phyloP scores from a whole-genome alignment of 371 early-diverging fungal genomes.

The Syncephalastrum contaminatum region DNA sequence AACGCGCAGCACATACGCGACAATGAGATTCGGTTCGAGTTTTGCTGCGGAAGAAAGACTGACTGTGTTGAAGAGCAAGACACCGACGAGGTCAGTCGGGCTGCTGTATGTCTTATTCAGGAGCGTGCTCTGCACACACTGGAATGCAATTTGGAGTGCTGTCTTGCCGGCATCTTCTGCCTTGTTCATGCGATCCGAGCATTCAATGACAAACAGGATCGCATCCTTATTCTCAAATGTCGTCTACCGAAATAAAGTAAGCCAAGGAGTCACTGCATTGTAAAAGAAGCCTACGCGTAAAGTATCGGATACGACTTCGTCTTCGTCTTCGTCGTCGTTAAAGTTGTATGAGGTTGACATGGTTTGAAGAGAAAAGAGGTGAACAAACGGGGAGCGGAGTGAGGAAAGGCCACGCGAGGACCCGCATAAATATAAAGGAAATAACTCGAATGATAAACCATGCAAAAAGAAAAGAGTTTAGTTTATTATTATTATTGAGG shows the following conservation, averaged over 20 bases:
- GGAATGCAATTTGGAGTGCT: constrained; percentile 50
- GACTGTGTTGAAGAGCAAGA: constrained; percentile 69
- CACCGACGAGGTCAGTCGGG: constrained; percentile 59
- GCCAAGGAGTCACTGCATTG: not conserved
- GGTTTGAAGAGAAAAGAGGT: not conserved
- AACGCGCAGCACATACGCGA: not conserved
- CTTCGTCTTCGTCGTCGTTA: constrained; percentile 8
- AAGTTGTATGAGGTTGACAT: constrained; percentile 3
- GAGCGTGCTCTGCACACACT: constrained; percentile 46
- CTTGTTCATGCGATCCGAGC: constrained; percentile 55
- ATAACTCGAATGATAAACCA: too few relatives aligned
- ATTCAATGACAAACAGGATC: constrained; percentile 69
- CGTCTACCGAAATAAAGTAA: not conserved
- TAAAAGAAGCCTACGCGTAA: not conserved
- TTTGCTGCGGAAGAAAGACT: constrained; percentile 7
- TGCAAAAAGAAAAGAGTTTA: too few relatives aligned
- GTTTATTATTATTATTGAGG: too few relatives aligned
- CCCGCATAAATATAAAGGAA: too few relatives aligned
- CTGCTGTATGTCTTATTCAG: constrained; percentile 57
- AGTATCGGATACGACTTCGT: constrained; percentile 4
- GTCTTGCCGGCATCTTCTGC: constrained; percentile 38
- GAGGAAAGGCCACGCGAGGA: too few relatives aligned
- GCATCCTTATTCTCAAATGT: constrained; percentile 42
- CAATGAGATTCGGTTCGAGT: not conserved
- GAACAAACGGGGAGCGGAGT: too few relatives aligned